These are phyloP conservation scores for Dimocarpus longan DNA, from an alignment of 345 rosid species.

Conservation along the genomic window DNA sequence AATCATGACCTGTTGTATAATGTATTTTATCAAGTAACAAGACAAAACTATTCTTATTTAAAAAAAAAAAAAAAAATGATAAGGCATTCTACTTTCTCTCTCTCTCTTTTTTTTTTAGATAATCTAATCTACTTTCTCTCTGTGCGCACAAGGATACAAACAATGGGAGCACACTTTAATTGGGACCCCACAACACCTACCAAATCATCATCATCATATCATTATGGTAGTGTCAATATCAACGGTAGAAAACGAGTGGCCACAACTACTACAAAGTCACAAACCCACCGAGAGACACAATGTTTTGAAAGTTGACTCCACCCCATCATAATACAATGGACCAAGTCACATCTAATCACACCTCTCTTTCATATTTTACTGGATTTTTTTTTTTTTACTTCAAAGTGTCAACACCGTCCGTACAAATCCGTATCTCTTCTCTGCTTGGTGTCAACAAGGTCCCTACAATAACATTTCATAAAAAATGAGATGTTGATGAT, in stretches of 20 bases:
- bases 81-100: too few species aligned
- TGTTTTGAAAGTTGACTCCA: slow-evolving; percentile 10
- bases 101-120: too few species aligned
- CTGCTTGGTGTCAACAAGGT: background rate
- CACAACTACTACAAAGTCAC: background rate
- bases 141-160: too few species aligned
- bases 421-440: background rate
- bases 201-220: too few species aligned
- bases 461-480: background rate
- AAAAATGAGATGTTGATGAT: background rate
- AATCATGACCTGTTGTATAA: too few species aligned
- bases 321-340: background rate
- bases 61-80: too few species aligned
- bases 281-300: background rate
- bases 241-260: slow-evolving; percentile 17
- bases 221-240: slow-evolving; percentile 16
- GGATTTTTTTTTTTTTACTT: too few species aligned
- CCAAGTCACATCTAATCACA: slow-evolving; percentile 28
- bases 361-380: background rate
- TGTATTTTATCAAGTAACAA: too few species aligned
- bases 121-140: too few species aligned
- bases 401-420: background rate
- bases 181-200: background rate
- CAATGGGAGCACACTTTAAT: background rate
- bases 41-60: too few species aligned